phyloP scores from a whole-genome alignment of 345 rosid genomes.

The Brassica incana region DNA sequence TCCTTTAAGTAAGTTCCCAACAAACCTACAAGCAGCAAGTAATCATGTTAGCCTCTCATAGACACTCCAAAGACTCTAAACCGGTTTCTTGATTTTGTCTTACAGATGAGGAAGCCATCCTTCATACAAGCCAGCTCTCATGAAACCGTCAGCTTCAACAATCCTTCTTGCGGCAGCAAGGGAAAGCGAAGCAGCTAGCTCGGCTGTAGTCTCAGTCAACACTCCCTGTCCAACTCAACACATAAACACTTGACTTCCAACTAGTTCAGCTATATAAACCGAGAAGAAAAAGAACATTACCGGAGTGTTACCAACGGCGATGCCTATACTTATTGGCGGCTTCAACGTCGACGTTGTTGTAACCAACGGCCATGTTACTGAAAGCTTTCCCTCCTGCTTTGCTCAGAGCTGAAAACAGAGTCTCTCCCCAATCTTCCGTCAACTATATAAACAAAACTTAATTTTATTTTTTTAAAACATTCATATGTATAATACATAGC shows the following conservation, averaged over 20 bases:
- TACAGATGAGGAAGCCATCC: constrained; percentile 98
- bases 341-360: constrained; percentile 92
- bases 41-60: not conserved
- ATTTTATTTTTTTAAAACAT: not conserved
- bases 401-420: constrained; percentile 82
- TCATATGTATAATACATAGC: not conserved
- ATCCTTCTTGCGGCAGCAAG: constrained; percentile 92
- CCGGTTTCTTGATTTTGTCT: not conserved
- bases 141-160: constrained; percentile 93
- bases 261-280: not conserved
- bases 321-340: constrained; percentile 91
- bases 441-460: constrained; percentile 45
- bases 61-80: not conserved
- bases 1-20: constrained; percentile 96
- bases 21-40: constrained; percentile 53
- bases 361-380: constrained; percentile 99
- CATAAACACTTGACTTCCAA: not conserved
- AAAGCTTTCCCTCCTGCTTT: constrained; percentile 93
- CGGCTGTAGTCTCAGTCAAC: constrained; percentile 95
- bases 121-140: constrained; percentile 94
- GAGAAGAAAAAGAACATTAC: constrained; percentile 38
- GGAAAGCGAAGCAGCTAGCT: constrained; percentile 92
- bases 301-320: constrained; percentile 96
- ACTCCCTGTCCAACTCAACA: constrained; percentile 63
- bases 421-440: constrained; percentile 97